Evolutionary conservation across 179 eudicot species (phyloP), one percentile per base, ranked within the genome.

Genomic region (Vitellaria paradoxa): DNA sequence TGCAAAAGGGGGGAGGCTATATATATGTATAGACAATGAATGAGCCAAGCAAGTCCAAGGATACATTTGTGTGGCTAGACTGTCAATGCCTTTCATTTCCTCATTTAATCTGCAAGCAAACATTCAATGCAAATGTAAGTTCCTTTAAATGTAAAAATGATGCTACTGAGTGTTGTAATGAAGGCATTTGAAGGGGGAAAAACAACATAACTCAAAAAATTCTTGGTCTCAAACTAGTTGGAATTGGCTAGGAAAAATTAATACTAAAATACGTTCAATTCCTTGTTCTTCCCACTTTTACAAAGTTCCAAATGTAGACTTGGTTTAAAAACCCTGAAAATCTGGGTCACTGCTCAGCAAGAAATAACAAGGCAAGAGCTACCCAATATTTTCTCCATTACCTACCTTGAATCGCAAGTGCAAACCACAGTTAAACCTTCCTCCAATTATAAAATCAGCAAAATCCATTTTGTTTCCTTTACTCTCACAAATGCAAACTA

Each of bases 21-120:
- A 57, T 57, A 30, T 30, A 30, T 30, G 2, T 30, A 30, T 30
- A 30, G 37, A 30, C 37, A 2, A 30, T 30, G 37, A 55, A 49
- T 11, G 37, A 18, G 0, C 45, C 75, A 18, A 9, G 61, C 42
- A 56, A 10, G 18, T 9, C 18, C 65, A 89, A 95, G 97, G 99
- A 95, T 95, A 95, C 99, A 95, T 56, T 73, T 93, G 91, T 67
- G 82, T 64, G 26, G 96, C 97, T 62, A 95, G 90, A 62, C 70
- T 82, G 66, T 89, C 97, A 17, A 89, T 67, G 74, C 91, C 97
- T 80, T 90, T 93, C 96, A 95, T 90, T 84, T 93, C 98, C 81
- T 91, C 92, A 52, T 95, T 95, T 72, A 95, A 86, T 82, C 99
- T 95, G 95, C 80, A 84, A 65, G 15, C 10, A 47, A 45, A 47